A percentile compares a stretch with the other conserved stretches of the same genome.
phyloP scores from a whole-genome alignment of 2,329 filamentous ascomycete genomes.

The Cucurbitaria berberidis region DNA sequence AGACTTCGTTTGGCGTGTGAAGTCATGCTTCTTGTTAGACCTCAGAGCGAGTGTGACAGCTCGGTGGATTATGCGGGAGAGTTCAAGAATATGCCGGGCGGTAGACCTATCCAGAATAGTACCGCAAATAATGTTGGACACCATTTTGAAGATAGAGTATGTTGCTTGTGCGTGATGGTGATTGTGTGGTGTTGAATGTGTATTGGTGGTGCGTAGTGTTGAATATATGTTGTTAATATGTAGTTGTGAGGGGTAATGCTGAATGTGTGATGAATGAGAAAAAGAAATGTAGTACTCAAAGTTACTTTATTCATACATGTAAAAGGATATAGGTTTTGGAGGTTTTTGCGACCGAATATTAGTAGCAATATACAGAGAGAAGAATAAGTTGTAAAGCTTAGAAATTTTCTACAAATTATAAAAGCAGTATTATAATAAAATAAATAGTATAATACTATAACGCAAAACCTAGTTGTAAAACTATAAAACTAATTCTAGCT shows the following conservation, averaged over 20 bases:
- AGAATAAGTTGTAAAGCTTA: too few relatives aligned
- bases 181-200: neutral
- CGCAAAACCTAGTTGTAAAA: too few relatives aligned
- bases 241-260: neutral
- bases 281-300: neutral
- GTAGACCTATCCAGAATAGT: neutral
- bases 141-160: neutral
- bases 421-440: too few relatives aligned
- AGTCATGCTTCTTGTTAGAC: neutral
- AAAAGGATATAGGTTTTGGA: neutral
- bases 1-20: neutral
- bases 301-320: neutral
- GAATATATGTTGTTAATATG: too few relatives aligned
- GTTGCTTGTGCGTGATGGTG: neutral
- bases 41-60: neutral
- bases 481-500: too few relatives aligned
- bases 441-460: too few relatives aligned
- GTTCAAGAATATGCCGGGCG: neutral
- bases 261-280: neutral
- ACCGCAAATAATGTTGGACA: constrained; percentile 2
- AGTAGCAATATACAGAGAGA: too few relatives aligned
- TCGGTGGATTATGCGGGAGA: neutral
- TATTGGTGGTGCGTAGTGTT: too few relatives aligned
- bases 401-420: too few relatives aligned
- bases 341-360: neutral